A percentile compares a stretch with the other conserved stretches of the same genome.
These are phyloP conservation scores for Anthoceros angustus DNA, from an alignment of 225 moss, liverwort and hornwort species.

Conservation along the genomic window DNA sequence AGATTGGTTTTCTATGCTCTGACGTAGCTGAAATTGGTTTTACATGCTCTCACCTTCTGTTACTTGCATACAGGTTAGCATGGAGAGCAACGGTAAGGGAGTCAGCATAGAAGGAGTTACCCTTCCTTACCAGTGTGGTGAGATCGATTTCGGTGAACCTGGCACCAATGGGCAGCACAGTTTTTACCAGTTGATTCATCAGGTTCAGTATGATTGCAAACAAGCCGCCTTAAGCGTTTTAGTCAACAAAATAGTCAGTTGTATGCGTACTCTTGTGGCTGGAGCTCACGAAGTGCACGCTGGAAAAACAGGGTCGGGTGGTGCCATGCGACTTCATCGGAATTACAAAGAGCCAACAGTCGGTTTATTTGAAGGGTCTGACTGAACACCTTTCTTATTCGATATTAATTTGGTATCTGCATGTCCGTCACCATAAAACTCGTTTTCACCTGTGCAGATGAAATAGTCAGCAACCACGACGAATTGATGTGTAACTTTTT, in stretches of 20 bases:
- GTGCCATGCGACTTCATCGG: constrained; percentile 98
- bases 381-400: neutral
- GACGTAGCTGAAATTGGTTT: neutral
- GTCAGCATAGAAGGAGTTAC: constrained; percentile 83
- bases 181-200: constrained; percentile 98
- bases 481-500: constrained; percentile 99
- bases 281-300: too few species aligned
- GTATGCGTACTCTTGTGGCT: too few species aligned
- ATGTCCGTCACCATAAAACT: neutral
- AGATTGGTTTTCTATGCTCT: neutral
- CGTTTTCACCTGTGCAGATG: constrained; percentile 33
- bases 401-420: neutral
- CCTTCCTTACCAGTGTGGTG: constrained; percentile 74
- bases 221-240: too few species aligned
- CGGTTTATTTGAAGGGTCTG: constrained; percentile 75
- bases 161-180: constrained; percentile 98
- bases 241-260: too few species aligned
- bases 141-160: constrained; percentile 95
- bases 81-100: constrained; percentile 99
- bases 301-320: constrained; percentile 53
- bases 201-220: constrained; percentile 25
- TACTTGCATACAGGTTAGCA: constrained; percentile 50
- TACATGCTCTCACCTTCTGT: neutral
- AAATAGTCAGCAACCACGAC: constrained; percentile 87
- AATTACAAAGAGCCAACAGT: constrained; percentile 90